Conservation (phyloP, 768 basidiomycete genomes). For the Rhizopogon sp. region DNA sequence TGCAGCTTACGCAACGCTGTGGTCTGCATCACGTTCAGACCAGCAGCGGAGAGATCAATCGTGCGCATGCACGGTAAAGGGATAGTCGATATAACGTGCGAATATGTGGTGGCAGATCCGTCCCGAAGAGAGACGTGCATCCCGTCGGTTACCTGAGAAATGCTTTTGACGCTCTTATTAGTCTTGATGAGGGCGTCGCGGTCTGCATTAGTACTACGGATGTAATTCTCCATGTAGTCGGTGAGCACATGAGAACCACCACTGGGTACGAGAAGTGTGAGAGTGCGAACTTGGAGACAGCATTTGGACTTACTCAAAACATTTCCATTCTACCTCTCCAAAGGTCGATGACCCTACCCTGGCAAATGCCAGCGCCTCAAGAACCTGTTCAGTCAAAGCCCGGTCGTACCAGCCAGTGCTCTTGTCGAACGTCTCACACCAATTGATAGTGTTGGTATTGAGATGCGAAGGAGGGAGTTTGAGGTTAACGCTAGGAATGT, state of each 20-base stretch:
- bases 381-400: conserved; percentile 29
- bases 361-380: conserved; percentile 24
- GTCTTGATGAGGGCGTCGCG: conserved; percentile 10
- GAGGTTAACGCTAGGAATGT: not conserved
- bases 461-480: not conserved
- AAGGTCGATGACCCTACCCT: not conserved
- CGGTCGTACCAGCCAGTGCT: conserved; percentile 29
- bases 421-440: conserved; percentile 27
- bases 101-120: conserved; percentile 15
- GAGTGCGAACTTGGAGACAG: not conserved
- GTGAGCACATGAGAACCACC: conserved; percentile 21
- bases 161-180: conserved; percentile 13
- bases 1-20: conserved; percentile 34
- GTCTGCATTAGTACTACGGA: not conserved
- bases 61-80: conserved; percentile 32
- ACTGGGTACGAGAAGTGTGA: conserved; percentile 1
- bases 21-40: conserved; percentile 25
- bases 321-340: conserved; percentile 20
- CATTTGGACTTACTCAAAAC: conserved; percentile 22
- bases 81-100: conserved; percentile 38
- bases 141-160: not conserved
- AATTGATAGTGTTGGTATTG: not conserved
- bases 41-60: conserved; percentile 25
- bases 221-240: conserved; percentile 17
- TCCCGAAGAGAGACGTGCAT: conserved; percentile 8